Conservation (phyloP, 2,329 filamentous ascomycete species). For the Colletotrichum cordylinicola region DNA sequence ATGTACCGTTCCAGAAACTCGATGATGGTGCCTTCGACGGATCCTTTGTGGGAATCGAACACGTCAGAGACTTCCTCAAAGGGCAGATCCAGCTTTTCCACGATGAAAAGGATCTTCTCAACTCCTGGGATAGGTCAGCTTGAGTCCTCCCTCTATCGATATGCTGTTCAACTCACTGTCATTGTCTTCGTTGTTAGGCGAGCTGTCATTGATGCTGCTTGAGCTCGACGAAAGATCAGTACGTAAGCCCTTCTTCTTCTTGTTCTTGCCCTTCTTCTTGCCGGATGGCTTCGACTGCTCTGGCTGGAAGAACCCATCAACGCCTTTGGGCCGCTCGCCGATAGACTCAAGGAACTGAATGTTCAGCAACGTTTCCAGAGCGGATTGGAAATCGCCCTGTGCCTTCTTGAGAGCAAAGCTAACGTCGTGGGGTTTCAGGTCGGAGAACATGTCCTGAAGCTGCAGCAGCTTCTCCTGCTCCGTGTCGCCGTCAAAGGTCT, state of each 20-base stretch:
- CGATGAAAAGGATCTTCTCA: conserved; percentile 49
- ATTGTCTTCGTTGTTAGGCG: conserved; percentile 1
- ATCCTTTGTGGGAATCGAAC: conserved; percentile 43
- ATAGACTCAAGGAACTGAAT: conserved; percentile 77
- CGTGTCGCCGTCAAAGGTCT: conserved; percentile 44
- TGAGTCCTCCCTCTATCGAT: background rate
- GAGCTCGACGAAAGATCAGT: conserved; percentile 17
- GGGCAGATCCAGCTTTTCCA: conserved; percentile 47
- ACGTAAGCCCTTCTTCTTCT: conserved; percentile 31
- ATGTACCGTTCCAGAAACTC: conserved; percentile 50
- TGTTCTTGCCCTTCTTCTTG: conserved; percentile 37
- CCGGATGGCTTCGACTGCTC: conserved; percentile 46
- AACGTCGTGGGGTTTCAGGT: conserved; percentile 70
- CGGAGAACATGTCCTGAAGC: conserved; percentile 75
- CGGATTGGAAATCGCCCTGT: conserved; percentile 68
- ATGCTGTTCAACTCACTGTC: background rate
- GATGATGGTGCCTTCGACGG: conserved; percentile 44
- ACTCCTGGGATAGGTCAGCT: conserved; percentile 28
- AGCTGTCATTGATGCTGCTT: conserved; percentile 6
- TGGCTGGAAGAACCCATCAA: conserved; percentile 80
- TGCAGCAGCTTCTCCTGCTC: conserved; percentile 67
- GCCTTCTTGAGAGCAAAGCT: conserved; percentile 71
- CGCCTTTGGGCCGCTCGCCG: conserved; percentile 68
- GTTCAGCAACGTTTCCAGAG: conserved; percentile 83
- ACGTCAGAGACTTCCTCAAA: conserved; percentile 45